Percentiles rank a stretch among this genome's conserved stretches.
phyloP scores from a whole-genome alignment of 441 rosid species.

The Euphorbia celastroides region DNA sequence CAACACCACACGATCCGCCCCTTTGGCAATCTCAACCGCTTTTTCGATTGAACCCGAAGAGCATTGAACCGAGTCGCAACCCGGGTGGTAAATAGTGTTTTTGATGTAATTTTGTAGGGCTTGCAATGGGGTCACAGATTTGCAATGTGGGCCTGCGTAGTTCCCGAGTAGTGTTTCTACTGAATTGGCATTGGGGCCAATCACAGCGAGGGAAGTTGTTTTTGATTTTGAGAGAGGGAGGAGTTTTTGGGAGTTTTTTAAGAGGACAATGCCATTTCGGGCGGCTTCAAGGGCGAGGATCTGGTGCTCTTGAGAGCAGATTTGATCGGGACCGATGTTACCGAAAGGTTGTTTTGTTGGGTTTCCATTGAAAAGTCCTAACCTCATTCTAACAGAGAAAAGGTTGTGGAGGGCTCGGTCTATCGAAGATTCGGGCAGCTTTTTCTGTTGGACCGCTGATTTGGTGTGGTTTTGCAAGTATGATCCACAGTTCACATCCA shows the following conservation, averaged over 20 bases:
- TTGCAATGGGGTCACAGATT: constrained; percentile 48
- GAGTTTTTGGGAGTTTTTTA: constrained; percentile 45
- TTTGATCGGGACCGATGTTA: constrained; percentile 58
- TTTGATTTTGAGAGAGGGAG: constrained; percentile 49
- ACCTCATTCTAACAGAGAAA: constrained; percentile 74
- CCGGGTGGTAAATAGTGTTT: constrained; percentile 38
- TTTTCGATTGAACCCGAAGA: constrained; percentile 36
- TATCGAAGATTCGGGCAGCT: constrained; percentile 49
- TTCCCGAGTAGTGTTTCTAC: constrained; percentile 55
- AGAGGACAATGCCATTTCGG: constrained; percentile 79
- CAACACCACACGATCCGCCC: constrained; percentile 33
- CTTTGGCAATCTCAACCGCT: constrained; percentile 47
- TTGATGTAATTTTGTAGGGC: constrained; percentile 48
- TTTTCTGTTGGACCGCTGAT: constrained; percentile 51
- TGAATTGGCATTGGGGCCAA: constrained; percentile 70
- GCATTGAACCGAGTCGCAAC: constrained; percentile 57
- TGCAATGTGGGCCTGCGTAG: constrained; percentile 69
- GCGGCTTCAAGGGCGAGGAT: constrained; percentile 95
- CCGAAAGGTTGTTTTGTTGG: constrained; percentile 54
- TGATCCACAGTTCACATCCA: constrained; percentile 88
- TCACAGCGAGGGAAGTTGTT: constrained; percentile 48
- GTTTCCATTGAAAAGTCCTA: constrained; percentile 81
- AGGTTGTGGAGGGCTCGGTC: constrained; percentile 63
- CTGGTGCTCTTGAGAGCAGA: constrained; percentile 68
- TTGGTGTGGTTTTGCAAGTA: constrained; percentile 60